These are phyloP conservation scores for Clavispora fructus DNA, from an alignment of 805 yeast species.

Conservation along the genomic window DNA sequence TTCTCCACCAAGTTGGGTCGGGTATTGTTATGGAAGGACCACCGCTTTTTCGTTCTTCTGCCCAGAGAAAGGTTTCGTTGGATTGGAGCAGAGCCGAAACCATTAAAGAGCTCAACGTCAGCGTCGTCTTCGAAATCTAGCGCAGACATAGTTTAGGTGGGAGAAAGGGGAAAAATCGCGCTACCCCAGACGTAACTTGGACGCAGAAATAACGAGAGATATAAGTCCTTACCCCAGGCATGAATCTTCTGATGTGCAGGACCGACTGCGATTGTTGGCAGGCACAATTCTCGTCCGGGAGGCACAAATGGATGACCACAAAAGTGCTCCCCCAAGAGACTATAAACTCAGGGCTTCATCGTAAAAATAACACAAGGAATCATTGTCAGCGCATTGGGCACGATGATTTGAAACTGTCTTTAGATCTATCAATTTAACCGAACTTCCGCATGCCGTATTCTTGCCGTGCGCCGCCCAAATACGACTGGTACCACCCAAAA, in stretches of 20 bases:
- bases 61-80: slow-evolving; percentile 24
- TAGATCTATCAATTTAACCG: background rate
- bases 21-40: slow-evolving; percentile 38
- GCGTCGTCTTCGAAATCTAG: slow-evolving; percentile 24
- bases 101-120: slow-evolving; percentile 30
- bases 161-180: background rate
- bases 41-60: slow-evolving; percentile 34
- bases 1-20: slow-evolving; percentile 35
- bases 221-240: background rate
- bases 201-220: background rate
- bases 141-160: slow-evolving; percentile 25
- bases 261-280: background rate
- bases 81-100: slow-evolving; percentile 33
- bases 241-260: background rate
- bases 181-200: background rate
- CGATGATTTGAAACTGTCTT: too few species aligned
- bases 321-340: too few species aligned
- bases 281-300: too few species aligned
- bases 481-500: background rate
- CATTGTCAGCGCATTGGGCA: too few species aligned
- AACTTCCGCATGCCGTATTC: background rate
- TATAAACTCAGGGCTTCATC: too few species aligned
- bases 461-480: background rate
- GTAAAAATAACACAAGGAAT: too few species aligned
- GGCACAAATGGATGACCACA: too few species aligned